Conservation (phyloP, 1,139 yeast genomes). For the Pichia kudriavzevii region DNA sequence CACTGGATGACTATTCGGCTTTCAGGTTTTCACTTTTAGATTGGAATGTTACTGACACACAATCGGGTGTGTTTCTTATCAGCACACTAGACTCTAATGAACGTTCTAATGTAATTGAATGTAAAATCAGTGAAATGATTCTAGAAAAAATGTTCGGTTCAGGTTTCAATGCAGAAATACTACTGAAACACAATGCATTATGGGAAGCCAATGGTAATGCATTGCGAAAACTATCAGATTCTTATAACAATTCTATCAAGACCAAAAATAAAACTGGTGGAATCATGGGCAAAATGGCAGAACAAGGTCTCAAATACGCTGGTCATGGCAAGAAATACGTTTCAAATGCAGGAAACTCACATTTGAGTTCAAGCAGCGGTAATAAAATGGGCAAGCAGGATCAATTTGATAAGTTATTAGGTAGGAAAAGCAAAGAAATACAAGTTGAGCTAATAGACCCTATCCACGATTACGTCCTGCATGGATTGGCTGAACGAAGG, state of each 20-base stretch:
- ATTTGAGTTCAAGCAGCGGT: conserved; percentile 9
- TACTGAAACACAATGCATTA: conserved; percentile 44
- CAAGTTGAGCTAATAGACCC: conserved; percentile 57
- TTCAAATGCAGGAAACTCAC: conserved; percentile 27
- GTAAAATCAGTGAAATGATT: conserved; percentile 54
- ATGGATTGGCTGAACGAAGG: conserved; percentile 42
- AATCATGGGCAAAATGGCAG: conserved; percentile 31
- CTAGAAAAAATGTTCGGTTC: conserved; percentile 45
- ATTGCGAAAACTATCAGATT: conserved; percentile 38
- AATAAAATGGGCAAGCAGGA: conserved; percentile 21
- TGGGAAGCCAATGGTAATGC: conserved; percentile 57
- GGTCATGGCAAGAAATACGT: conserved; percentile 39
- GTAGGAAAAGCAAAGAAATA: conserved; percentile 42
- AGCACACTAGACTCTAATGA: conserved; percentile 62
- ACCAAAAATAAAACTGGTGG: conserved; percentile 36
- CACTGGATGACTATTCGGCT: conserved; percentile 55
- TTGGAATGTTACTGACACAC: conserved; percentile 51
- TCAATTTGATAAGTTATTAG: conserved; percentile 43
- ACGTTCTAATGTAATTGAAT: conserved; percentile 53
- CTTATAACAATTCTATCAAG: conserved; percentile 29
- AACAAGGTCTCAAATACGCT: conserved; percentile 36
- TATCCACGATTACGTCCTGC: conserved; percentile 58
- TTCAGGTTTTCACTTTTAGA: conserved; percentile 47
- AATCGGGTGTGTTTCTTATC: conserved; percentile 58
- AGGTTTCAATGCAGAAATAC: conserved; percentile 34